Percentiles rank a stretch among this genome's conserved stretches.
Conservation (phyloP, 768 basidiomycete genomes). For the Rubroboletus satanas region DNA sequence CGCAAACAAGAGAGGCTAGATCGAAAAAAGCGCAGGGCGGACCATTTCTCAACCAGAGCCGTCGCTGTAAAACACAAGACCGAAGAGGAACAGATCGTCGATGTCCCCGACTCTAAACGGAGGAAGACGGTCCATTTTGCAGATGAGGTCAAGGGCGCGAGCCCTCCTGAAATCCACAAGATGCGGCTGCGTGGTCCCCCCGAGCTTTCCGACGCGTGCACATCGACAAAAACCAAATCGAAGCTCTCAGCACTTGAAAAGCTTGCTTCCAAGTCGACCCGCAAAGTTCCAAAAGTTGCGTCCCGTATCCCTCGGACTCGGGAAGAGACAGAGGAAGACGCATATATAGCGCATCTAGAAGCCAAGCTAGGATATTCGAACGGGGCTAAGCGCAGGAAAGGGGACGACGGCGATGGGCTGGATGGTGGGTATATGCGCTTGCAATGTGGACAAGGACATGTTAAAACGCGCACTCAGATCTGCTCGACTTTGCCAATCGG, state of each 20-base stretch:
- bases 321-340: slow-evolving; percentile 69
- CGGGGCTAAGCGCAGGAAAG: slow-evolving; percentile 42
- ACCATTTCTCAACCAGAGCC: slow-evolving; percentile 44
- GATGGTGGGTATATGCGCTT: slow-evolving; percentile 53
- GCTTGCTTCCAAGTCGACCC: slow-evolving; percentile 21
- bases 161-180: not conserved
- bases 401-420: slow-evolving; percentile 71
- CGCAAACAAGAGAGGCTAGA: slow-evolving; percentile 59
- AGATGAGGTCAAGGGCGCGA: not conserved
- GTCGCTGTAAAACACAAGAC: slow-evolving; percentile 36
- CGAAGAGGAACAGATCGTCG: slow-evolving; percentile 39
- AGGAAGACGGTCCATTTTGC: slow-evolving; percentile 41
- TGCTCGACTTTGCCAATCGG: slow-evolving; percentile 48
- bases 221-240: slow-evolving; percentile 7
- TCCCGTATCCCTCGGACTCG: slow-evolving; percentile 28
- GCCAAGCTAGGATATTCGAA: slow-evolving; percentile 57
- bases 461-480: slow-evolving; percentile 35
- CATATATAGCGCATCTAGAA: slow-evolving; percentile 83
- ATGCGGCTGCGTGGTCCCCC: not conserved
- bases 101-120: slow-evolving; percentile 38
- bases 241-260: slow-evolving; percentile 35
- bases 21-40: slow-evolving; percentile 60
- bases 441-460: not conserved
- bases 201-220: not conserved
- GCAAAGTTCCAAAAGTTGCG: not conserved